Evolutionary conservation across 331 rosid species (phyloP).

Genomic region (Malus hybrid): DNA sequence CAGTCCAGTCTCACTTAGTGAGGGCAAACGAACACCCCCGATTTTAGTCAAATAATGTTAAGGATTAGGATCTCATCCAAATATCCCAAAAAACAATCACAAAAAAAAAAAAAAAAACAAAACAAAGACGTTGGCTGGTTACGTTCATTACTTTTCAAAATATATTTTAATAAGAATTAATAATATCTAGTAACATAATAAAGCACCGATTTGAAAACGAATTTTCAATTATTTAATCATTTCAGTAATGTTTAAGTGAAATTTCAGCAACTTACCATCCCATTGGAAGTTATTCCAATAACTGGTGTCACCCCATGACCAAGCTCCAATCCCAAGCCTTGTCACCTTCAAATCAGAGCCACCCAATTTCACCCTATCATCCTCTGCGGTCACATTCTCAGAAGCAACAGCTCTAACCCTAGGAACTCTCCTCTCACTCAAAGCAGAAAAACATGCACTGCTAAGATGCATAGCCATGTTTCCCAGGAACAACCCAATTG

Average conservation of each 20-base stretch:
- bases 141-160: too few relatives aligned
- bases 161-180: too few relatives aligned
- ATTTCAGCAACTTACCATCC: constrained; percentile 43
- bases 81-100: too few relatives aligned
- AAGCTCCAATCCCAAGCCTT: constrained; percentile 78
- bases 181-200: too few relatives aligned
- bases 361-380: constrained; percentile 60
- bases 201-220: neutral
- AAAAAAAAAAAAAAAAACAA: too few relatives aligned
- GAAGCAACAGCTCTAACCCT: constrained; percentile 53
- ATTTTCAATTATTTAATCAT: neutral
- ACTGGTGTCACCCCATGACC: constrained; percentile 97
- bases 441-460: constrained; percentile 39
- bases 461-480: constrained; percentile 68
- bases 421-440: constrained; percentile 30
- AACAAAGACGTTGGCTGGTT: too few relatives aligned
- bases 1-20: too few relatives aligned
- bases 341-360: constrained; percentile 72
- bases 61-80: too few relatives aligned
- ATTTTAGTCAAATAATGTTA: too few relatives aligned
- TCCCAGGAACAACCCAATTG: neutral
- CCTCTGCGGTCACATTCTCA: constrained; percentile 45
- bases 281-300: constrained; percentile 81
- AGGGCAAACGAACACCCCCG: too few relatives aligned
- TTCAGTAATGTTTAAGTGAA: neutral